These are phyloP conservation scores for Eleusine indica DNA, from an alignment of 176 grass and related monocot genomes.

Conservation along the genomic window DNA sequence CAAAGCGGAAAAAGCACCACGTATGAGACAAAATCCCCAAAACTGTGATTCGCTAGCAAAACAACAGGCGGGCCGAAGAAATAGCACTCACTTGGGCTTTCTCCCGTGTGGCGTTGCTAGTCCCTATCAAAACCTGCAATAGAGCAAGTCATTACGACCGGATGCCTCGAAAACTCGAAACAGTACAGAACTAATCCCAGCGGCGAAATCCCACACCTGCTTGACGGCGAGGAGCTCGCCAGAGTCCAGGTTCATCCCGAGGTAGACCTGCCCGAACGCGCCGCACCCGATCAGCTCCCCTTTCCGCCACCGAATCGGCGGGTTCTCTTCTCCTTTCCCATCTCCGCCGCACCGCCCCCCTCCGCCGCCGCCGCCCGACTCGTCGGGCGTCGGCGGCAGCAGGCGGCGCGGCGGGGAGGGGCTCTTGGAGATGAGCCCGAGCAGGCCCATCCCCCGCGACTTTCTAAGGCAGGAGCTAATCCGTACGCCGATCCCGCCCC, in stretches of 20 bases:
- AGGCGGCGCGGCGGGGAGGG: conserved; percentile 59
- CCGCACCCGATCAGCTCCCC: conserved; percentile 87
- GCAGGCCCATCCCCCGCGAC: conserved; percentile 69
- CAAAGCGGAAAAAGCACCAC: conserved; percentile 13
- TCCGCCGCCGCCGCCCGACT: not conserved
- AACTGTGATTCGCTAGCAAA: conserved; percentile 4
- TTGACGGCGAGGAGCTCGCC: conserved; percentile 95
- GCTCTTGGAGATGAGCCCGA: conserved; percentile 81
- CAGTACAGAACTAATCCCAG: conserved; percentile 7
- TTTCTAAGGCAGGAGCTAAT: conserved; percentile 82
- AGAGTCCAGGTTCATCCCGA: conserved; percentile 99
- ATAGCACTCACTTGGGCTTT: conserved; percentile 84
- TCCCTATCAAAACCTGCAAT: conserved; percentile 84
- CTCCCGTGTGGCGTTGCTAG: conserved; percentile 76
- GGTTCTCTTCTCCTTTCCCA: conserved; percentile 50
- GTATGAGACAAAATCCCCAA: conserved; percentile 9
- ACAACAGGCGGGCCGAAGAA: not conserved
- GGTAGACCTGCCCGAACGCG: conserved; percentile 90
- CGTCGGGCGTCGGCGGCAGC: conserved; percentile 34
- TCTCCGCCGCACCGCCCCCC: not conserved
- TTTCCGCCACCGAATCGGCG: conserved; percentile 85
- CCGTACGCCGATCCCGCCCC: conserved; percentile 54
- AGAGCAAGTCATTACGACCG: conserved; percentile 6
- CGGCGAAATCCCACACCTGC: conserved; percentile 49
- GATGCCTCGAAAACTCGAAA: conserved; percentile 5